Evolutionary conservation across 495 filamentous ascomycete genomes (phyloP).

Genomic region (Penicillium pancosmium): DNA sequence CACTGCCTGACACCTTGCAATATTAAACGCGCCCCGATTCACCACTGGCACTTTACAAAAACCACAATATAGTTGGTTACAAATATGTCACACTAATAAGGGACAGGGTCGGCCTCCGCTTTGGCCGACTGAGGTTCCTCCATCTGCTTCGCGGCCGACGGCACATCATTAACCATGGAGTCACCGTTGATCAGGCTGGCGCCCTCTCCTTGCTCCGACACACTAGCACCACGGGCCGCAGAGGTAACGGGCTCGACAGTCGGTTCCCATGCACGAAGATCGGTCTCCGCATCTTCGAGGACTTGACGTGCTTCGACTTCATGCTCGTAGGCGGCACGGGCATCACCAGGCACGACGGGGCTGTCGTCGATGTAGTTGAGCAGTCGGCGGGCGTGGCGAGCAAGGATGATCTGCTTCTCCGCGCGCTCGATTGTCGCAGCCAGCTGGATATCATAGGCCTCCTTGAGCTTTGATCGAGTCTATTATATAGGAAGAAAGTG

Average conservation of each 20-base stretch:
- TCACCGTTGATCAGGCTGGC: slow-evolving; percentile 12
- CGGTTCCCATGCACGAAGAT: slow-evolving; percentile 71
- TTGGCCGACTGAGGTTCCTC: slow-evolving; percentile 9
- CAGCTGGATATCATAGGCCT: slow-evolving; percentile 86
- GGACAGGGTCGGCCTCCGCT: background rate
- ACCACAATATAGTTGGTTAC: slow-evolving; percentile 4
- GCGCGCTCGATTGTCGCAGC: slow-evolving; percentile 89
- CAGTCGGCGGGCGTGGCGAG: slow-evolving; percentile 82
- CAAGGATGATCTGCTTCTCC: slow-evolving; percentile 94
- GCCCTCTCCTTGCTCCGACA: background rate
- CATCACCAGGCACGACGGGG: slow-evolving; percentile 85
- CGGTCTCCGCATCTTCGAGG: slow-evolving; percentile 91
- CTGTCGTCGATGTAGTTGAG: slow-evolving; percentile 89
- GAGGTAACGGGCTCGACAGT: slow-evolving; percentile 24
- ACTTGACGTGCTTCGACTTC: slow-evolving; percentile 71
- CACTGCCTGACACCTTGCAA: background rate
- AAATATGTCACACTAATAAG: slow-evolving; percentile 11
- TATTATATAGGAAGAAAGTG: slow-evolving; percentile 28
- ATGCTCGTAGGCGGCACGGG: slow-evolving; percentile 64
- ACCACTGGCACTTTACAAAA: slow-evolving; percentile 9
- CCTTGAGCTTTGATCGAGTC: slow-evolving; percentile 92
- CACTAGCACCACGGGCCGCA: slow-evolving; percentile 4
- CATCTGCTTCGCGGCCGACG: slow-evolving; percentile 16
- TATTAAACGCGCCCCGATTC: background rate
- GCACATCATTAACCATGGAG: slow-evolving; percentile 10